Base-by-base conservation (phyloP, 2,329 filamentous ascomycete species). In the Fusarium sp. region DNA sequence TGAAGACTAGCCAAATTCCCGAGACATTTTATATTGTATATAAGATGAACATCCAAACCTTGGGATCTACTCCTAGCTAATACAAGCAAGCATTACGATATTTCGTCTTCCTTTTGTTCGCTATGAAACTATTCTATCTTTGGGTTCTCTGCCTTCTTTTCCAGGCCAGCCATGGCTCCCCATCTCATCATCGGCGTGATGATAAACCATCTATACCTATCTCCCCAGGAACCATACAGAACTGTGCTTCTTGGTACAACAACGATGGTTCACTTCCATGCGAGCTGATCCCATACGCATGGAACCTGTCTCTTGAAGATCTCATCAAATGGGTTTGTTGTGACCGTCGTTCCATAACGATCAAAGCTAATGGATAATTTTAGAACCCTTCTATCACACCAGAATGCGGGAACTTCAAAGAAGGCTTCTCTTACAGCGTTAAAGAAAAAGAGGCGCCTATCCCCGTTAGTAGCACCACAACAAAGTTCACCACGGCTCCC, bases 291-390 rank as follows among this genome's bases (percentile, higher is more conserved):
- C 49, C 18, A 20, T 27, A 38, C 7, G 17, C 47, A 14, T 18
- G 17, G n/a, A 25, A 25, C 7, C 5, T 18, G 8, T 33, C 29
- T 18, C 18, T 50, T 15, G 31, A 14, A 50, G 47, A 18, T 5
- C 29, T 50, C 11, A 50, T 50, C 15, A 35, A 17, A 20, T 35
- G 12, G n/a, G 15, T 14, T 25, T 22, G 31, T 50, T 35, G 7
- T 3, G 31, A 2, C 4, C 2, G 5, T n/a, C 15, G 1, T 35
- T 6, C 15, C 1, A 10, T 35, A 14, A 2, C 13, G 17, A 5
- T 7, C 31, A 35, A 10, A 17, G n/a, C 47, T 50, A 10, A 25
- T 50, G n/a, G 22, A 25, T 13, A 11, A 18, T 9, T 0, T 14
- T 20, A 20, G 18, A 46, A 29, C 12, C 25, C 44, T 20, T 46